These are phyloP conservation scores for Globisporangium orthogonon DNA, from an alignment of 352 stramenopile genomes.

Conservation along the genomic window DNA sequence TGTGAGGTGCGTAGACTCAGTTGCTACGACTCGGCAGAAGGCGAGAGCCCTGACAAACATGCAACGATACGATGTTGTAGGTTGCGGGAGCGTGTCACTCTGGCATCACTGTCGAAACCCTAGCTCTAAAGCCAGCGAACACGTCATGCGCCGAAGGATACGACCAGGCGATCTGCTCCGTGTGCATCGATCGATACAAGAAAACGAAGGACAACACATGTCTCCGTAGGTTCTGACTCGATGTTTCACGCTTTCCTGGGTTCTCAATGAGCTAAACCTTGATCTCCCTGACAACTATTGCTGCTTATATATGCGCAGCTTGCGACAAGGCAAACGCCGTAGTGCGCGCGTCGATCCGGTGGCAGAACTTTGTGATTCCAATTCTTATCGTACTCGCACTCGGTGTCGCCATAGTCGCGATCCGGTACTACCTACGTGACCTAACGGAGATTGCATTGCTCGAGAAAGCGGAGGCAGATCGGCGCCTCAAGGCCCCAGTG, in stretches of 20 bases:
- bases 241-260: background rate
- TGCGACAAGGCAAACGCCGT: slow-evolving; percentile 46
- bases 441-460: slow-evolving; percentile 55
- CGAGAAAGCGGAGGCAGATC: slow-evolving; percentile 53
- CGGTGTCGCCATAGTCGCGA: slow-evolving; percentile 21
- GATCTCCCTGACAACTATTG: background rate
- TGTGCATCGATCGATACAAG: slow-evolving; percentile 52
- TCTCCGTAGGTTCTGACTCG: slow-evolving; percentile 29
- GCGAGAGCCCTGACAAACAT: background rate
- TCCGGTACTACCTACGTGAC: slow-evolving; percentile 52
- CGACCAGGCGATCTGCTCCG: slow-evolving; percentile 59
- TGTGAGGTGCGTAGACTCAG: slow-evolving; percentile 36
- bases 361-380: slow-evolving; percentile 74
- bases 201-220: slow-evolving; percentile 47
- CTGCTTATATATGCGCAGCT: slow-evolving; percentile 14
- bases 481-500: slow-evolving; percentile 26
- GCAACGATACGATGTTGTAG: slow-evolving; percentile 7
- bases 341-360: slow-evolving; percentile 41
- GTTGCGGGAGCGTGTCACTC: slow-evolving; percentile 38
- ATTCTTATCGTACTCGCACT: slow-evolving; percentile 33
- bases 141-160: slow-evolving; percentile 44
- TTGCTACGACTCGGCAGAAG: background rate
- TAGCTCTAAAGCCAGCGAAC: slow-evolving; percentile 11
- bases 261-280: no score
- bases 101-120: slow-evolving; percentile 36